phyloP scores from a whole-genome alignment of 1,139 yeast species.

The Suhomyces panamericanus region DNA sequence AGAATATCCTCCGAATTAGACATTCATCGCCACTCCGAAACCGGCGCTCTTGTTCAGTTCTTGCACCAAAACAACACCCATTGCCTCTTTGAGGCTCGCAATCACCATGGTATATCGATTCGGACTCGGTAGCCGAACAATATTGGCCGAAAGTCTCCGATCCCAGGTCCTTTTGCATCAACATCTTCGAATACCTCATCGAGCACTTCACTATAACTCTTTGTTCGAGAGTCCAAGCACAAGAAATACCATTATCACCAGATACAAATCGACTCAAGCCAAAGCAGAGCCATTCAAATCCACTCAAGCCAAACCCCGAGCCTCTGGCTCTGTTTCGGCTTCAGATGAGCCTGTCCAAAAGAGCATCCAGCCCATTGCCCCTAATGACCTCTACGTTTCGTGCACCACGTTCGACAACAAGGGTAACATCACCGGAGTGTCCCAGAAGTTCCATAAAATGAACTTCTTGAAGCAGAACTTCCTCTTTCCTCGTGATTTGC shows the following conservation, averaged over 20 bases:
- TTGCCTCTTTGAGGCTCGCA: not conserved
- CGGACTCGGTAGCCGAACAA: not conserved
- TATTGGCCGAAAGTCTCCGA: not conserved
- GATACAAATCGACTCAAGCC: not conserved
- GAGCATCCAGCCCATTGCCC: constrained; percentile 53
- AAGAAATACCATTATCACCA: not conserved
- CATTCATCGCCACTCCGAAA: constrained; percentile 1
- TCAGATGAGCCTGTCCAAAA: constrained; percentile 1
- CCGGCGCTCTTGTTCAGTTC: not conserved
- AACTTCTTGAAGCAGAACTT: constrained; percentile 74
- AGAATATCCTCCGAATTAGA: not conserved
- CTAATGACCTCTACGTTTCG: constrained; percentile 57
- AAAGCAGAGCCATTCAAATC: no score
- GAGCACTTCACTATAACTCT: not conserved
- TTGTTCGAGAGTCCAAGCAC: no score
- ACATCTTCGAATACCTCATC: not conserved
- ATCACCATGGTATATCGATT: not conserved
- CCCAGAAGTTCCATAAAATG: constrained; percentile 76
- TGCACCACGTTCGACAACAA: constrained; percentile 72
- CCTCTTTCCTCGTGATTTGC: constrained; percentile 74
- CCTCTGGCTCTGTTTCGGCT: not conserved
- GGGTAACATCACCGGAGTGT: constrained; percentile 74
- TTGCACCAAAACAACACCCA: not conserved
- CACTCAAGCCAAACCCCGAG: not conserved
- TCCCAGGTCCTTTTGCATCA: not conserved